Base-by-base conservation (phyloP, 148 eudicot genomes). In the Rhododendron vialii region DNA sequence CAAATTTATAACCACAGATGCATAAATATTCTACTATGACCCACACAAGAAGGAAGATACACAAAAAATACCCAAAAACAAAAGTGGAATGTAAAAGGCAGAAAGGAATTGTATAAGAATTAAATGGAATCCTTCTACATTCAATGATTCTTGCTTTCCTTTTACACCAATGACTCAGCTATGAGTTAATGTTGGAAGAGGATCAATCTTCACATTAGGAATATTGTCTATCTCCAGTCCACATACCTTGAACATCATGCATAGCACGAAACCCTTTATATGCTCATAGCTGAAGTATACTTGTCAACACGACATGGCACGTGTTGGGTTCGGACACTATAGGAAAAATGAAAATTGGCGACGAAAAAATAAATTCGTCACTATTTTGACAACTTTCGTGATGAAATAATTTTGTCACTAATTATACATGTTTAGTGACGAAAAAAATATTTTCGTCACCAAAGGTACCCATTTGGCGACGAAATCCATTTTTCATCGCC, bases 101-200 rank as follows among this genome's bases (percentile, higher is more conserved):
- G 12, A 84, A 82, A 33, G n/a, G 57, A 47, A 35, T 65, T 55
- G 82, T 80, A 55, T 79, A 87, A 53, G 30, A 69, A 69, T 65
- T n/a, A 84, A 87, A 82, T 87, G 63, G 86, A 84, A 84, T 79
- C 76, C 65, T 86, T 63, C 83, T 73, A 18, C 48, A 5, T 53
- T 81, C 82, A 85, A 71, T 53, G 50, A 87, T 82, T 82, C 89
- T 89, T 89, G 75, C 87, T 87, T 87, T 85, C 65, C 61, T 71
- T 79, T 82, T 41, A 75, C 85, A 73, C 82, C 81, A 83, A 81
- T 87, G 69, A 55, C 83, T 48, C 78, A 47, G 30, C 83, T 17
- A 38, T 63, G 51, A 14, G 35, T 7, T 63, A 11, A n/a, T 67
- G 2, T 14, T 26, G 78, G 43, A 69, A 63, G 33, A 73, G 63